phyloP scores from a whole-genome alignment of 2,329 filamentous ascomycete genomes.

The Tolypocladium endophyticum region DNA sequence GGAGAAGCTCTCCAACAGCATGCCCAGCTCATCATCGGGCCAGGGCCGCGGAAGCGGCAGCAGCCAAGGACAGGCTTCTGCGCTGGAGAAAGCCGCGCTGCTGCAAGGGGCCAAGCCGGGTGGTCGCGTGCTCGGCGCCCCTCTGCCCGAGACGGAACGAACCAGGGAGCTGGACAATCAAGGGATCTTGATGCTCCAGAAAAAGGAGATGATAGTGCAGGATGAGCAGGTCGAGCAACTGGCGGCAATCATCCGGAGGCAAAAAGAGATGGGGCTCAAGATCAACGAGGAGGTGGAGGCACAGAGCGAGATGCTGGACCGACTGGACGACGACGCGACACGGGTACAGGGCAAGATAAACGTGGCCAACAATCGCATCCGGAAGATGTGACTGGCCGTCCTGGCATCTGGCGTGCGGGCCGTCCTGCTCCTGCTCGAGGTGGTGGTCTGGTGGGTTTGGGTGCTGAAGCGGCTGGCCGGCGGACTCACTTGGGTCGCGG shows the following conservation, averaged over 20 bases:
- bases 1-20: constrained; percentile 57
- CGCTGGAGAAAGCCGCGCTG: constrained; percentile 39
- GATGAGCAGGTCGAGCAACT: constrained; percentile 62
- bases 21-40: constrained; percentile 20
- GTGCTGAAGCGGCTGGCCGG: constrained; percentile 10
- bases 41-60: constrained; percentile 31
- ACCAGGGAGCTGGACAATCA: constrained; percentile 69
- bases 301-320: constrained; percentile 60
- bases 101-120: constrained; percentile 29
- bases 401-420: constrained; percentile 13
- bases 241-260: constrained; percentile 56
- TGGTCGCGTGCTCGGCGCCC: constrained; percentile 62
- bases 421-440: constrained; percentile 16
- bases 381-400: constrained; percentile 45
- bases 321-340: constrained; percentile 56
- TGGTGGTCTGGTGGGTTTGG: constrained; percentile 21
- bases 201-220: constrained; percentile 63
- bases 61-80: constrained; percentile 34
- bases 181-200: constrained; percentile 63
- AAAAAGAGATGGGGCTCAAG: constrained; percentile 67
- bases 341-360: constrained; percentile 57
- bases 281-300: constrained; percentile 64
- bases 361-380: constrained; percentile 62
- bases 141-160: constrained; percentile 62
- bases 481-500: constrained; percentile 16